Evolutionary conservation across 371 early-diverging fungal species (phyloP).

Genomic region (Capillidium rhysosporum): DNA sequence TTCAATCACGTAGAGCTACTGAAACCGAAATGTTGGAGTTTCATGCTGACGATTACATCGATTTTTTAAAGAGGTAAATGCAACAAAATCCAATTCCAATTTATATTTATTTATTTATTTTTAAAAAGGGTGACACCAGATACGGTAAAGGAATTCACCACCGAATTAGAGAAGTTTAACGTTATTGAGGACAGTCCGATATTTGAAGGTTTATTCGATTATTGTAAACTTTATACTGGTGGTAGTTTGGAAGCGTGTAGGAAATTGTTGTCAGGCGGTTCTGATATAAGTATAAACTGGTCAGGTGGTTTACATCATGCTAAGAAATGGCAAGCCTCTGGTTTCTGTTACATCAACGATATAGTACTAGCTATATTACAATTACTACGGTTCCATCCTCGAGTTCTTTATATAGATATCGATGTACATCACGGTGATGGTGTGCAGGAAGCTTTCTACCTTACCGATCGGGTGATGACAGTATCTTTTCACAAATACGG

Average conservation of each 20-base stretch:
- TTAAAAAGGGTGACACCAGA: conserved; percentile 67
- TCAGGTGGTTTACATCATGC: conserved; percentile 94
- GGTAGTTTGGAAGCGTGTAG: conserved; percentile 73
- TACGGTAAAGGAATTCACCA: conserved; percentile 45
- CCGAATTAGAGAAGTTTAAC: conserved; percentile 56
- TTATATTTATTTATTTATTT: not conserved
- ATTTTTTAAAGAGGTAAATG: conserved; percentile 73
- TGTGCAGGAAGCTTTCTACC: conserved; percentile 87
- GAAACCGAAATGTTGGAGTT: conserved; percentile 92
- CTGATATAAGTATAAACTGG: conserved; percentile 87
- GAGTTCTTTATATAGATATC: conserved; percentile 87
- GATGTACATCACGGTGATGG: conserved; percentile 97
- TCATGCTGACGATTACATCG: conserved; percentile 94
- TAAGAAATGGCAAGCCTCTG: conserved; percentile 77
- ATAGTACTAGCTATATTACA: conserved; percentile 83
- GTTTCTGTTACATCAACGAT: conserved; percentile 93
- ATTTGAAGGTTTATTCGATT: conserved; percentile 93
- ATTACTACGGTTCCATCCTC: conserved; percentile 54
- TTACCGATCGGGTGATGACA: conserved; percentile 80
- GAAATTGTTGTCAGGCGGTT: conserved; percentile 46
- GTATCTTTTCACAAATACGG: conserved; percentile 89
- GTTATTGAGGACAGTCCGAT: conserved; percentile 89
- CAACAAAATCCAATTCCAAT: not conserved
- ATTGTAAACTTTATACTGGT: conserved; percentile 74
- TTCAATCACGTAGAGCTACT: conserved; percentile 77